Percentiles rank a stretch among this genome's conserved stretches.
phyloP scores from a whole-genome alignment of 2,329 filamentous ascomycete species.

The Aureobasidium sp. region DNA sequence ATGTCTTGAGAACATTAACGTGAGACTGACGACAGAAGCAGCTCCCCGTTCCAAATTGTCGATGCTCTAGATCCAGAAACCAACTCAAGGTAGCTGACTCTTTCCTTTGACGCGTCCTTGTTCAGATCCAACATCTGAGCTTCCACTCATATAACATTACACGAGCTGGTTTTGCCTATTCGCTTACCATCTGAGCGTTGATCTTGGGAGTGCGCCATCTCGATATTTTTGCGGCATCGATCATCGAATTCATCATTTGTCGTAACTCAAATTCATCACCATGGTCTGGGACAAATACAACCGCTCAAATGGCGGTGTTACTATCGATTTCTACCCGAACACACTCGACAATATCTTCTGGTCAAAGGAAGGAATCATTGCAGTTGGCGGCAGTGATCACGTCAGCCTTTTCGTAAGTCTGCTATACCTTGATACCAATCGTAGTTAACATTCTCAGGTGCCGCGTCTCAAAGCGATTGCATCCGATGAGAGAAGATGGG shows the following conservation, averaged over 20 bases:
- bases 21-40: not conserved
- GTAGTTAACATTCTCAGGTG: conserved; percentile 1
- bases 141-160: not conserved
- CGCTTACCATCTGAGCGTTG: not conserved
- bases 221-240: not conserved
- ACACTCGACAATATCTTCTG: conserved; percentile 49
- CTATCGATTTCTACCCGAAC: conserved; percentile 40
- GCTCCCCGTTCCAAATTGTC: not conserved
- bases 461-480: conserved; percentile 24
- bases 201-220: not conserved
- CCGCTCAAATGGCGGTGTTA: conserved; percentile 1
- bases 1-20: not conserved
- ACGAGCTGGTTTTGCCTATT: not conserved
- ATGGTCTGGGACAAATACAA: conserved; percentile 12
- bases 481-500: conserved; percentile 26
- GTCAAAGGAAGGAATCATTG: conserved; percentile 53
- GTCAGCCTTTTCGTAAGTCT: conserved; percentile 45
- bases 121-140: conserved; percentile 15
- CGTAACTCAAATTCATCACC: not conserved
- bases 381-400: conserved; percentile 49
- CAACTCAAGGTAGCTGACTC: not conserved
- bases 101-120: not conserved
- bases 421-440: conserved; percentile 18
- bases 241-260: no score
- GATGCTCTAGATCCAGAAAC: not conserved